Conservation (phyloP, 2,329 filamentous ascomycete genomes). For the Colletotrichum lini region DNA sequence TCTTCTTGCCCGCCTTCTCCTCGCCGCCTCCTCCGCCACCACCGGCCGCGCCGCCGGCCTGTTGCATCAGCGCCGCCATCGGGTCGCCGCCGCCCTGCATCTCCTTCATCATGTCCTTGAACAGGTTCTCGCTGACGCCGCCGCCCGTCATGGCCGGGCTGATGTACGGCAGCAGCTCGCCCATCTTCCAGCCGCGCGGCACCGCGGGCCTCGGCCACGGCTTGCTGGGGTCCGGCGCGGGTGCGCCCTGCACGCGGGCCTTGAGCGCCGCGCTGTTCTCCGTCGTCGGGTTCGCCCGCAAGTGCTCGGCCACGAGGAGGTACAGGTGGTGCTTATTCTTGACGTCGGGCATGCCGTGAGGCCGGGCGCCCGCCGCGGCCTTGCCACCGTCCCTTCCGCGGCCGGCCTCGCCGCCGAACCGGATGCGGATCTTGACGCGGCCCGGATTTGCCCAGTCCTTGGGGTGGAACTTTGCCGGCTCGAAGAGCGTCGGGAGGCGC, state of each 20-base stretch:
- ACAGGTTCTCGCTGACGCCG: conserved; percentile 92
- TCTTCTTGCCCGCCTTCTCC: conserved; percentile 64
- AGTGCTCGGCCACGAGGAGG: conserved; percentile 81
- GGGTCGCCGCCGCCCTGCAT: conserved; percentile 74
- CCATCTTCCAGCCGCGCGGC: conserved; percentile 93
- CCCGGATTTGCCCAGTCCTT: conserved; percentile 99
- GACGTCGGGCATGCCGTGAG: conserved; percentile 63
- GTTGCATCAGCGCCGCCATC: conserved; percentile 61
- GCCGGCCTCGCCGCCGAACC: conserved; percentile 38
- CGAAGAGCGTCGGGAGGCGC: conserved; percentile 82
- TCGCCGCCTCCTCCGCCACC: conserved; percentile 49
- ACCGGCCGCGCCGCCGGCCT: conserved; percentile 49
- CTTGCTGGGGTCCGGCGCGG: conserved; percentile 74
- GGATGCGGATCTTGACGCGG: conserved; percentile 77
- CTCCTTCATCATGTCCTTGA: conserved; percentile 97
- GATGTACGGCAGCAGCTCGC: conserved; percentile 85
- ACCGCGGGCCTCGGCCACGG: conserved; percentile 80
- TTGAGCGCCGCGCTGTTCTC: conserved; percentile 77
- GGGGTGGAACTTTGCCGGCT: conserved; percentile 92
- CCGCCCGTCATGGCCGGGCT: conserved; percentile 92
- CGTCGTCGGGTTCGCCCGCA: conserved; percentile 83
- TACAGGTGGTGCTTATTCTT: conserved; percentile 91
- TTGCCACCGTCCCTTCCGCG: conserved; percentile 69
- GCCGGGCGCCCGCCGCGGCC: conserved; percentile 44
- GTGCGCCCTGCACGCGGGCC: conserved; percentile 81